Evolutionary conservation across 257 asterid genomes (phyloP).

Genomic region (Solanum chmielewskii): DNA sequence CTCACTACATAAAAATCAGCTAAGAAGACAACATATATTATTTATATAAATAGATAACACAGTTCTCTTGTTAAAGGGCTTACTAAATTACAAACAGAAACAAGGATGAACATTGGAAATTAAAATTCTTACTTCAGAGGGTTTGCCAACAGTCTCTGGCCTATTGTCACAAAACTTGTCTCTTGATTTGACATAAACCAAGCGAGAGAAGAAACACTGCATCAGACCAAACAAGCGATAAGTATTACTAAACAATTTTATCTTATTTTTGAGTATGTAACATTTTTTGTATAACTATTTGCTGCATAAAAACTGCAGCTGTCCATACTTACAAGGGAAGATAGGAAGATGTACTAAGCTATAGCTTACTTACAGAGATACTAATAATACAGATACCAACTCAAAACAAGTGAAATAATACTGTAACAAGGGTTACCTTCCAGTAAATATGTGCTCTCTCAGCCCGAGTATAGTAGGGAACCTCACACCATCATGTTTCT

Average conservation of each 20-base stretch:
- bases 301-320: neutral
- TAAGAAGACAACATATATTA: neutral
- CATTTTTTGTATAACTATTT: neutral
- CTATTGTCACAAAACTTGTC: conserved; percentile 95
- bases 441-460: conserved; percentile 97
- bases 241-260: neutral
- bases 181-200: conserved; percentile 99
- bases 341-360: neutral
- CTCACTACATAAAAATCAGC: neutral
- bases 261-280: neutral
- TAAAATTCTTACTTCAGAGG: conserved; percentile 72
- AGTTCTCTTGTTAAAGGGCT: neutral
- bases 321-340: neutral
- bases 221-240: conserved; percentile 11
- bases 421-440: conserved; percentile 50
- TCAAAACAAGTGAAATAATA: neutral
- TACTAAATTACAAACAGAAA: neutral
- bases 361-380: neutral
- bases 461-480: conserved; percentile 88
- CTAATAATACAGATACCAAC: neutral
- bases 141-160: conserved; percentile 91
- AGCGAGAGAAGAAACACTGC: conserved; percentile 99
- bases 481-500: conserved; percentile 75
- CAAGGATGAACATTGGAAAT: neutral
- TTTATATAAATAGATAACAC: neutral